Base-by-base conservation (phyloP, 805 yeast species). In the Pichia sporocuriosa region DNA sequence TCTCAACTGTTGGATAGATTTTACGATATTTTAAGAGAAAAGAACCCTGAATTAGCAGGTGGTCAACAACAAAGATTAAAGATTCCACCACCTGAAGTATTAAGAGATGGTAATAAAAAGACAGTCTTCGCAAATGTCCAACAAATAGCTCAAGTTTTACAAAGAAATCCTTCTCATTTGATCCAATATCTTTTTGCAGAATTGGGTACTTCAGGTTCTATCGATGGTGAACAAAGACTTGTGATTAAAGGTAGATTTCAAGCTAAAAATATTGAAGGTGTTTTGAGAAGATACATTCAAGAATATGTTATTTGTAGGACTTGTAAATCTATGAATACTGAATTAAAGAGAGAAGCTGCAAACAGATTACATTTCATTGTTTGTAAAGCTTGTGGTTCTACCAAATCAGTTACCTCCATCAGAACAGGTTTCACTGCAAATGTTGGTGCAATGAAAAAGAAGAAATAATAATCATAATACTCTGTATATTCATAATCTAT, bases 391-490 rank as follows among this genome's bases (percentile, higher is more conserved):
- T 93, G 99, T 76, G 98, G 98, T 54, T 85, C 96, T 37, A 81
- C 97, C 37, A 83, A 96, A 70, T 88, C 97, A 38, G 99, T 93
- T 44, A 79, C 93, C 54, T 87, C 96, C 35, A 93, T 93, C 68
- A 93, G 94, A 79, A 86, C 97, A 37, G 99, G 99, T 83, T 93
- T 86, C 95, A 96, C 89, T 73, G 99, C 98, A 55, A 90, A 85
- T 61, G 81, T 86, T 58, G 95, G 95, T 55, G 55, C 51, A 26
- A 53, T 52, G 48, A 82, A 84, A 67, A 84, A 90, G 81, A 84
- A 79, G 79, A 83, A 72, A 67, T 70, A 62, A 52, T 54, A 35
- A 44, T 17, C 21, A 11, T 26, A 22, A 25, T 31, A 11, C 20
- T 33, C 24, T 39, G 42, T 39, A 39, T 31, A 40, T 30, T 26